Evolutionary conservation across 805 yeast genomes (phyloP), one percentile per base, ranked within the genome.

Genomic region (Cyberlindnera bimundalis): DNA sequence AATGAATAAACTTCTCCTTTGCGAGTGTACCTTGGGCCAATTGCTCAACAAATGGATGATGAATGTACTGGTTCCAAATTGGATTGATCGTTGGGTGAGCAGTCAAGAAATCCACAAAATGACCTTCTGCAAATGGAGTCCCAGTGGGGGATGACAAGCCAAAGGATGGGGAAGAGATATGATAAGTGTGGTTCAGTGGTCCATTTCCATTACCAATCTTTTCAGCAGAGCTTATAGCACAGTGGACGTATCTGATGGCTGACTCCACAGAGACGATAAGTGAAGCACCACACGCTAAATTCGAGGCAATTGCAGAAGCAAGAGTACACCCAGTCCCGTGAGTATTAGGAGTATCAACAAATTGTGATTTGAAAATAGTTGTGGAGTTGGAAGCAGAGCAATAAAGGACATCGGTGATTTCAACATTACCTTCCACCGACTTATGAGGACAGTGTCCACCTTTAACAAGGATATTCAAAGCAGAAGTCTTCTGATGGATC

Each of bases 291-390:
- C 68, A 68, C 3, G 95, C 90, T 19, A 87, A 51, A 50, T 84
- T 78, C 2, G 93, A 79, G 0, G 93, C 81, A 47, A 89, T 81
- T 0, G 95, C 73, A 1, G 95, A 80, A 0, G 95, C 79, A 37
- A 89, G 67, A 0, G 96, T 84, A 61, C 96, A 89, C 1, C 96
- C 96, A 4, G 96, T 86, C 11, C 96, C 96, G 59, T 89, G 96
- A 1, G 86, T 78, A 53, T 81, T 76, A 2, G 62, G 59, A 0
- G 88, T 67, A 6, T 64, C 53, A 3, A 71, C 55, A 40, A 56
- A 71, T 2, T 59, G 61, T 15, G 82, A 79, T 37, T 66, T 69
- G 55, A 70, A 79, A 1, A 77, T 52, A 0, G 71, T 64, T 34
- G 64, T 58, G 2, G 53, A 46, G 12, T 66, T 65, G 2, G 53